Evolutionary conservation across 441 rosid genomes (phyloP), one percentile per base, ranked within the genome.

Genomic region (Erodium chrysanthum): DNA sequence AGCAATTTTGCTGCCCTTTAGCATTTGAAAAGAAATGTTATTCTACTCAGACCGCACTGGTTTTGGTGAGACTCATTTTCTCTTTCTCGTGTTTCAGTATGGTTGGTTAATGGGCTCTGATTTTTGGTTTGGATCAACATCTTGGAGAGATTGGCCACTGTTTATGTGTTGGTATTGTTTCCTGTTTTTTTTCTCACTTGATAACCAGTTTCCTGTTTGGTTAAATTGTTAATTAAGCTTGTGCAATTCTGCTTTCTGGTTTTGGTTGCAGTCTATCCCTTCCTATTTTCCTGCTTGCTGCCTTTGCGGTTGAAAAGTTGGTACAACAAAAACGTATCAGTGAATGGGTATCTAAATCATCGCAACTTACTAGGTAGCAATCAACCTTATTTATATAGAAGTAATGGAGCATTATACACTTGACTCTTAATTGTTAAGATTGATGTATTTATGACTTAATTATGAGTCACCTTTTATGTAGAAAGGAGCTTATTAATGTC

Each of bases 81-180:
- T 52, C 5, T 52, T 52, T 52, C 22, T 52, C 17, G 59, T 58
- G 67, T 56, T 80, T 81, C 94, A 94, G 97, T 95, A 91, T 68
- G 99, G 99, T 64, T 91, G 88, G 99, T 78, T 95, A 74, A 95
- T 95, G 67, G 85, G 75, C 67, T 70, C 90, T 1, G 97, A 88
- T 15, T 95, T 90, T 81, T 92, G 97, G 99, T 95, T 95, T 81
- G 88, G 93, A 69, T 90, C 99, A 7, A 86, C 74, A 40, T 88
- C 92, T 4, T 74, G 92, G 77, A 85, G 97, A 77, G 99, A 91
- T 74, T 95, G 99, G 99, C 99, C 97, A 0, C 92, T 95, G 60
- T 74, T 95, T 75, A 95, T 95, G 99, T 90, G 97, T 83, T 90
- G 99, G 97, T 92, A 88, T 74, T 69, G 35, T 54, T 72, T 42